phyloP scores from a whole-genome alignment of 805 yeast genomes.

The Nakazawaea molendinolei region DNA sequence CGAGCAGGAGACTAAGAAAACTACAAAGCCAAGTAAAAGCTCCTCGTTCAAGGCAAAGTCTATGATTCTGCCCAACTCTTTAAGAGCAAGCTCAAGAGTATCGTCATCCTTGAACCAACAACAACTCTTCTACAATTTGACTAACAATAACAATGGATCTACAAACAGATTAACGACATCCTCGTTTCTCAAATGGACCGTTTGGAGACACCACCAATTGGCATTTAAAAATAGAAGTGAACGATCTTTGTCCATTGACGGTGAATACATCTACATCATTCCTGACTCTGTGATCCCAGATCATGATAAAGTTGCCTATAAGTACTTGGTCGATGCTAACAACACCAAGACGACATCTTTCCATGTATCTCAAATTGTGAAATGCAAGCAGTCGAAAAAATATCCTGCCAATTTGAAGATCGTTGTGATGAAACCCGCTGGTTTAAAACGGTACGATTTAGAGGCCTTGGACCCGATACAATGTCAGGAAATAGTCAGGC shows the following conservation, averaged over 20 bases:
- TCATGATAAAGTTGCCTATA: slow-evolving; percentile 29
- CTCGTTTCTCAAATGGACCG: slow-evolving; percentile 74
- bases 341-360: slow-evolving; percentile 74
- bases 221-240: slow-evolving; percentile 77
- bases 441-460: slow-evolving; percentile 78
- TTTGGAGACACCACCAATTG: slow-evolving; percentile 77
- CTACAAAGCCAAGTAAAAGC: slow-evolving; percentile 1
- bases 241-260: slow-evolving; percentile 81
- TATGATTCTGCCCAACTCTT: slow-evolving; percentile 2
- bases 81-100: neutral
- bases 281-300: slow-evolving; percentile 62
- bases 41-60: too few relatives aligned
- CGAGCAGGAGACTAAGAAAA: neutral
- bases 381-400: slow-evolving; percentile 70
- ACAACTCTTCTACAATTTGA: slow-evolving; percentile 2
- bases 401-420: slow-evolving; percentile 78
- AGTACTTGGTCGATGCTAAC: slow-evolving; percentile 10
- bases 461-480: slow-evolving; percentile 62
- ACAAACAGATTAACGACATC: slow-evolving; percentile 8
- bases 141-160: slow-evolving; percentile 2
- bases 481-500: slow-evolving; percentile 70
- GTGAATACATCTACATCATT: slow-evolving; percentile 84
- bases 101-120: slow-evolving; percentile 2
- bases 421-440: slow-evolving; percentile 59
- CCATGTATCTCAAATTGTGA: slow-evolving; percentile 70